Base-by-base conservation (phyloP, 495 filamentous ascomycete species). In the Penicillium egyptiacum region DNA sequence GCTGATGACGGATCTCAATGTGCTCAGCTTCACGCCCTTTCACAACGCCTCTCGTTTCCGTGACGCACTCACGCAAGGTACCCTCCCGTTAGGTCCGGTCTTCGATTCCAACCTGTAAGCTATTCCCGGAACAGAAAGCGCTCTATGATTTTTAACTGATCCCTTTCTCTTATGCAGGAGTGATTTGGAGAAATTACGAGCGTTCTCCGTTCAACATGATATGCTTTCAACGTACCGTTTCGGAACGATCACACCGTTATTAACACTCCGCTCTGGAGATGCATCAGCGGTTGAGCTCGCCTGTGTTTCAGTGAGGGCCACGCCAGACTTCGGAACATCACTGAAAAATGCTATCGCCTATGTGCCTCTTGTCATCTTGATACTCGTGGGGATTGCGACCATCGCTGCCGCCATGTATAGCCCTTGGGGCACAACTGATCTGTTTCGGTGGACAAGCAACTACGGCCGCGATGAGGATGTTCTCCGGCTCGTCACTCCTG, bases 381-480 rank as follows among this genome's bases (percentile, higher is more conserved):
- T 92, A 12, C 71, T 92, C 23, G 90, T 96, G 22, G 95, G 86
- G 5, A 70, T 90, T 50, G 90, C 91, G 16, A 96, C 91, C 2
- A 75, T 90, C 16, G 81, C 88, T 56, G 92, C 94, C 4, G 90
- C 85, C 40, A 89, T 94, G 20, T 92, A 83, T 68, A 96, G 92
- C 67, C 94, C 95, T 0, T 98, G 93, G 91, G 93, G 94, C 33
- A 89, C 91, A 10, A 84, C 83, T 4, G 89, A 98, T 70, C 78
- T 88, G 10, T 97, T 98, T 69, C 84, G 87, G 53, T 98, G 92
- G 90, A 92, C 90, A 20, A 96, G 90, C 68, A 98, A 98, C 66
- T 97, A 92, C 69, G 95, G 94, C 28, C 86, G 92, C 62, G 95
- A 98, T 60, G 88, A 90, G 43, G 94, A 98, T 70, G 79, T 97